phyloP scores from a whole-genome alignment of 805 yeast genomes.

The Candida chilensis region DNA sequence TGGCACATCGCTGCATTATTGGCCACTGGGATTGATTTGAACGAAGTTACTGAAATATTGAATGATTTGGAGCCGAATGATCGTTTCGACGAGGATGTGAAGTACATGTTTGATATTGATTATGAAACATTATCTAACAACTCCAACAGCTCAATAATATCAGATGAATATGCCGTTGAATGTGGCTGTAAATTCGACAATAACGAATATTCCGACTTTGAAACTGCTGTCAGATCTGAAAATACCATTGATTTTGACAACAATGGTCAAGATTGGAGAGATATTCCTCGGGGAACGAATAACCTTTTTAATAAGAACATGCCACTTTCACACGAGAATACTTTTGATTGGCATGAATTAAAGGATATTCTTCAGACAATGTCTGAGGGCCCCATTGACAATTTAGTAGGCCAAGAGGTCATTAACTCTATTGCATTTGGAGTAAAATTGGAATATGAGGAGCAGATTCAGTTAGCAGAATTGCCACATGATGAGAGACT shows the following conservation, averaged over 20 bases:
- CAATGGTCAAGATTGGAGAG: slow-evolving; percentile 65
- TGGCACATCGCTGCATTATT: slow-evolving; percentile 47
- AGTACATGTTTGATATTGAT: slow-evolving; percentile 52
- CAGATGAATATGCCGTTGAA: slow-evolving; percentile 10
- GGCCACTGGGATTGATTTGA: slow-evolving; percentile 34
- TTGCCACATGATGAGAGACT: slow-evolving; percentile 12
- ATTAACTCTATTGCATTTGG: slow-evolving; percentile 45
- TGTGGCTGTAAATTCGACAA: slow-evolving; percentile 28
- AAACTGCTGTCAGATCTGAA: slow-evolving; percentile 23
- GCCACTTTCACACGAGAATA: background rate
- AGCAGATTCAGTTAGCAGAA: slow-evolving; percentile 9
- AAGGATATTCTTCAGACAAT: slow-evolving; percentile 11
- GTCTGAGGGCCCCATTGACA: slow-evolving; percentile 12
- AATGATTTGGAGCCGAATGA: slow-evolving; percentile 52
- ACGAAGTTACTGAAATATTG: slow-evolving; percentile 44
- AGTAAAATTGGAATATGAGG: slow-evolving; percentile 31
- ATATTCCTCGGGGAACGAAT: slow-evolving; percentile 55
- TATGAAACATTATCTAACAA: slow-evolving; percentile 23
- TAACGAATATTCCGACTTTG: slow-evolving; percentile 10
- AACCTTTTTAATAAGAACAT: slow-evolving; percentile 13
- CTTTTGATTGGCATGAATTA: slow-evolving; percentile 11
- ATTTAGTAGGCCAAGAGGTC: slow-evolving; percentile 24
- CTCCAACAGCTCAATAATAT: slow-evolving; percentile 7
- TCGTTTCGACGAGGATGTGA: slow-evolving; percentile 58
- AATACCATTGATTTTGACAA: slow-evolving; percentile 41